These are phyloP conservation scores for Ophiocordyceps sinensis DNA, from an alignment of 2,329 filamentous ascomycete genomes.

Conservation along the genomic window DNA sequence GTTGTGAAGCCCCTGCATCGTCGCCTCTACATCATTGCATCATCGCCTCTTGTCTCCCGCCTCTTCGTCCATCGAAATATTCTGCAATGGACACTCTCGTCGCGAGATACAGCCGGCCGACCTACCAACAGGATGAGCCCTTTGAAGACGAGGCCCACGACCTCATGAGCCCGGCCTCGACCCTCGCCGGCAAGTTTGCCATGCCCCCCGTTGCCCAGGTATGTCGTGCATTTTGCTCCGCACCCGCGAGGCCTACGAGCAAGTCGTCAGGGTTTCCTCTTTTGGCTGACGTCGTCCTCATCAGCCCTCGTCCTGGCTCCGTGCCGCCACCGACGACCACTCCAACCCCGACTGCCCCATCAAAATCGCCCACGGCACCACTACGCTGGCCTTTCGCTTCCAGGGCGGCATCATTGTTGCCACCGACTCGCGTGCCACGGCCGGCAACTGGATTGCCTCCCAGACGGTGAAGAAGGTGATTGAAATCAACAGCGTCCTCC, in stretches of 20 bases:
- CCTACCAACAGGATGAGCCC: slow-evolving; percentile 56
- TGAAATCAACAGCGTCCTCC: slow-evolving; percentile 85
- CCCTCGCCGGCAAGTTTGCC: slow-evolving; percentile 82
- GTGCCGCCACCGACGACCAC: slow-evolving; percentile 92
- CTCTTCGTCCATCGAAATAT: background rate
- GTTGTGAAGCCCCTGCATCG: no score
- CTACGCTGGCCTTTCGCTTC: slow-evolving; percentile 94
- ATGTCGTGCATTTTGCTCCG: background rate
- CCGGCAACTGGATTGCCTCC: slow-evolving; percentile 97
- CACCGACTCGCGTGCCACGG: slow-evolving; percentile 92
- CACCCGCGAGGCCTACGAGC: no score
- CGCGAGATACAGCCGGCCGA: slow-evolving; percentile 73
- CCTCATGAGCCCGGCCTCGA: slow-evolving; percentile 55
- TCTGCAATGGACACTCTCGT: slow-evolving; percentile 78
- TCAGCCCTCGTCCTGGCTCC: slow-evolving; percentile 85
- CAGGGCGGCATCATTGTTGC: slow-evolving; percentile 97
- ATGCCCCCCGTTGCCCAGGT: slow-evolving; percentile 88
- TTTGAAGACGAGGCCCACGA: slow-evolving; percentile 60
- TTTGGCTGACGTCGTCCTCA: background rate
- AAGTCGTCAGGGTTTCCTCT: no score
- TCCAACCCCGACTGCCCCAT: slow-evolving; percentile 95
- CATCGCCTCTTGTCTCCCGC: no score
- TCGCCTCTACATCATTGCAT: no score
- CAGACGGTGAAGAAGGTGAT: slow-evolving; percentile 99
- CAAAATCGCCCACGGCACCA: slow-evolving; percentile 98